Conservation (phyloP, 176 grass and related monocot genomes). For the Carex scoparia region DNA sequence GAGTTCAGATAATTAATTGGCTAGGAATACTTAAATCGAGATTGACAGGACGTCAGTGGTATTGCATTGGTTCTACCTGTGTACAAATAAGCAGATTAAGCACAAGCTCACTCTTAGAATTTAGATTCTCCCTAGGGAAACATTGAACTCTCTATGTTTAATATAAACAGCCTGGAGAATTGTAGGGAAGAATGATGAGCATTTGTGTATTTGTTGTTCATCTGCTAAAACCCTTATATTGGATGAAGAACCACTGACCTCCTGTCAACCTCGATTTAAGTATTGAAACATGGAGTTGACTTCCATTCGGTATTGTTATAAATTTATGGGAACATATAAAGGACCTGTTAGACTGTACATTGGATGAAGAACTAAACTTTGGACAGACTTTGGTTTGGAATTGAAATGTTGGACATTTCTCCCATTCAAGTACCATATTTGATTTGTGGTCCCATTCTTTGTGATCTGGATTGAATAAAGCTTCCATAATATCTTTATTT, state of each 20-base stretch:
- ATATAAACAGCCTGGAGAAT: background rate
- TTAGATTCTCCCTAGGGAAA: background rate
- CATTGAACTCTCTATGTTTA: background rate
- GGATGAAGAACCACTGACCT: background rate
- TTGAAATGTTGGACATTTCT: background rate
- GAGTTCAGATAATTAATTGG: background rate
- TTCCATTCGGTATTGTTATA: background rate
- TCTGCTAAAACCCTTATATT: background rate
- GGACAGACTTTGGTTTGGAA: background rate
- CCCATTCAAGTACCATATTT: background rate
- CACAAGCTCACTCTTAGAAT: background rate
- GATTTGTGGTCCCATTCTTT: background rate
- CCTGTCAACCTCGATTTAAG: too few species aligned
- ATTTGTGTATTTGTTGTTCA: background rate
- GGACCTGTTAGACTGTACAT: background rate
- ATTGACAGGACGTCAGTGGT: background rate
- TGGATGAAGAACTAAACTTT: background rate
- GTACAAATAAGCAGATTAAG: conserved; percentile 7
- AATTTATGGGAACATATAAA: background rate
- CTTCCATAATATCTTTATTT: background rate
- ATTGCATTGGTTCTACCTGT: conserved; percentile 3
- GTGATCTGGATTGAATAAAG: background rate
- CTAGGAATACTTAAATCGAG: background rate
- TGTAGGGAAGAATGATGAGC: background rate
- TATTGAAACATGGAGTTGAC: background rate